Base-by-base conservation (phyloP, 768 basidiomycete species). In the Termitomyces sp. region DNA sequence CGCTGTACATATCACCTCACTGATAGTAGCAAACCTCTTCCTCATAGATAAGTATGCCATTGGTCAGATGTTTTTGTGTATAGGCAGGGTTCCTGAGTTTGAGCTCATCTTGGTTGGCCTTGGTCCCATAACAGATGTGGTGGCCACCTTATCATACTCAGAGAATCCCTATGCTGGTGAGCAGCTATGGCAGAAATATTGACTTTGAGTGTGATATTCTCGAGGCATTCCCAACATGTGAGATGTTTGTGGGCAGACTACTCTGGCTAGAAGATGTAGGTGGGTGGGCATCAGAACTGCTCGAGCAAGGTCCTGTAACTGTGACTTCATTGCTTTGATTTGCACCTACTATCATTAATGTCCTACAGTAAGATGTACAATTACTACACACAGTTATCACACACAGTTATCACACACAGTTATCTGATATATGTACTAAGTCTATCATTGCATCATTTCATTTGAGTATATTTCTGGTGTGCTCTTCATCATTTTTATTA, bases 131-230 rank as follows among this genome's bases (percentile, higher is more conserved):
- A 72, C 49, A 5, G 59, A 60, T 42, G 48, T 13, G 12, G 30
- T 37, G 6, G 22, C 48, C 24, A 54, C 57, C 13, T 30, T 46
- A 34, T 36, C 49, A 32, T 37, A 57, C 22, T 59, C 61, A n/a
- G 56, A 63, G 42, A 69, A 57, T 67, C 63, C 26, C 57, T 61
- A 22, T 30, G 40, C 40, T 30, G 56, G 58, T 33, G 56, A 62
- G 27, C 64, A 69, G 20, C 71, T 87, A 5, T 80, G 81, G 78
- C 74, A 85, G 55, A 84, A 76, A 49, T 89, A 90, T 66, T 22
- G 81, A 82, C 18, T 84, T 89, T 66, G 75, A 81, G 50, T 84
- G 86, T 64, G 85, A 88, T 57, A 89, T 90, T 47, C 66, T 84
- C 57, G 88, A 89, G 62, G 82, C 85, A 5, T 90, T 89, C 67